Percentiles rank a stretch among this genome's conserved stretches.
These are phyloP conservation scores for Orbilia quercus DNA, from an alignment of 2,329 filamentous ascomycete species.

Conservation along the genomic window DNA sequence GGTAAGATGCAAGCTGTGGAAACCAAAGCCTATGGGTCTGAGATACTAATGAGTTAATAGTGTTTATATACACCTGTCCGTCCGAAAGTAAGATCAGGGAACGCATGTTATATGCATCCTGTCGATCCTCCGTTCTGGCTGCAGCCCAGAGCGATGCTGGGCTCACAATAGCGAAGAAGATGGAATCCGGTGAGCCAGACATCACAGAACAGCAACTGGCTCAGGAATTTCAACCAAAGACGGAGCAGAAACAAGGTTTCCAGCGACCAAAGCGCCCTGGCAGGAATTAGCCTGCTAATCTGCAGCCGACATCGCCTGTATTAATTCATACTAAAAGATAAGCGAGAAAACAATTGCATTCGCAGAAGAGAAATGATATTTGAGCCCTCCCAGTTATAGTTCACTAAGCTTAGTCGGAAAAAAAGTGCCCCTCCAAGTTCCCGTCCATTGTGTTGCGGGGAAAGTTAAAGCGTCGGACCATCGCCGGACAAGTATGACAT, in stretches of 20 bases:
- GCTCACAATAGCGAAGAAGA: conserved; percentile 74
- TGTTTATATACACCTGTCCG: conserved; percentile 88
- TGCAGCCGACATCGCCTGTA: conserved; percentile 25
- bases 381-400: neutral
- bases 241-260: conserved; percentile 75
- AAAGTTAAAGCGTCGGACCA: conserved; percentile 48
- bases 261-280: conserved; percentile 83
- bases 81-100: conserved; percentile 79
- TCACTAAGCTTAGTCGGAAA: neutral
- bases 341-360: conserved; percentile 44
- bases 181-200: conserved; percentile 70
- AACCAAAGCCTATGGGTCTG: neutral
- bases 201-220: conserved; percentile 75
- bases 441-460: conserved; percentile 53
- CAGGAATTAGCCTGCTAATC: conserved; percentile 62
- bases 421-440: conserved; percentile 35
- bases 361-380: neutral
- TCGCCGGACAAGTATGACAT: conserved; percentile 56
- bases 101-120: conserved; percentile 82
- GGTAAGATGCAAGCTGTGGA: conserved; percentile 56
- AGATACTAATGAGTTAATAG: conserved; percentile 57
- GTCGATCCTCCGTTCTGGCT: conserved; percentile 69
- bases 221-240: conserved; percentile 75
- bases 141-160: conserved; percentile 75
- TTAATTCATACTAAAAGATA: conserved; percentile 45